A percentile compares a stretch with the other conserved stretches of the same genome.
phyloP scores from a whole-genome alignment of 148 eudicot genomes.

The Rhododendron ovatum region DNA sequence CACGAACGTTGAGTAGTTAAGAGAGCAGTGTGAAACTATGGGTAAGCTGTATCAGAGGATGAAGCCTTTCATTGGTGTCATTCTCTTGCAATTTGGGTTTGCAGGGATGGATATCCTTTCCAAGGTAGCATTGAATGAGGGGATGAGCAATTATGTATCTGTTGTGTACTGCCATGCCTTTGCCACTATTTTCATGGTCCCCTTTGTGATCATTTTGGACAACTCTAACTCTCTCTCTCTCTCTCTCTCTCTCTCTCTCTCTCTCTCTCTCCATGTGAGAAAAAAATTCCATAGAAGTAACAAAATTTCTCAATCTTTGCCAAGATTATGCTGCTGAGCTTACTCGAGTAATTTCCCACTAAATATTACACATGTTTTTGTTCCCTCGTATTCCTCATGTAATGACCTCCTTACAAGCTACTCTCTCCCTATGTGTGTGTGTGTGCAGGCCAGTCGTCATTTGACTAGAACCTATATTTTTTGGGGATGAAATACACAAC shows the following conservation, averaged over 20 bases:
- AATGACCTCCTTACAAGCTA: neutral
- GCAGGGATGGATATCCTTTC: constrained; percentile 93
- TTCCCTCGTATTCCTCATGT: neutral
- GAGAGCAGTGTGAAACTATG: constrained; percentile 11
- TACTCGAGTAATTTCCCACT: constrained; percentile 58
- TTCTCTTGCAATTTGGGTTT: constrained; percentile 71
- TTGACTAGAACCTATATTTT: constrained; percentile 77
- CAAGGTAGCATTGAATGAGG: constrained; percentile 71
- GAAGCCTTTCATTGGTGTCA: constrained; percentile 63
- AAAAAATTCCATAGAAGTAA: neutral
- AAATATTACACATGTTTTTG: neutral
- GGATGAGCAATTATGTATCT: constrained; percentile 91
- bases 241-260: neutral
- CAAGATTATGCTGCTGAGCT: constrained; percentile 61
- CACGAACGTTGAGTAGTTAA: neutral
- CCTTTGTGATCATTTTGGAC: constrained; percentile 74
- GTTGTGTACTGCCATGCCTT: constrained; percentile 92
- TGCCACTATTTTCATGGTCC: constrained; percentile 66
- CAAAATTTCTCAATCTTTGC: constrained; percentile 35
- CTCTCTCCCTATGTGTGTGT: neutral
- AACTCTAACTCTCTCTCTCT: constrained; percentile 44
- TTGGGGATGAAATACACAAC: constrained; percentile 84
- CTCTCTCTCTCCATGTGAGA: neutral
- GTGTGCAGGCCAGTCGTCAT: constrained; percentile 77
- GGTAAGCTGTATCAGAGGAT: constrained; percentile 23